Base-by-base conservation (phyloP, 169 alveolate species). In the Plasmodium gaboni region DNA sequence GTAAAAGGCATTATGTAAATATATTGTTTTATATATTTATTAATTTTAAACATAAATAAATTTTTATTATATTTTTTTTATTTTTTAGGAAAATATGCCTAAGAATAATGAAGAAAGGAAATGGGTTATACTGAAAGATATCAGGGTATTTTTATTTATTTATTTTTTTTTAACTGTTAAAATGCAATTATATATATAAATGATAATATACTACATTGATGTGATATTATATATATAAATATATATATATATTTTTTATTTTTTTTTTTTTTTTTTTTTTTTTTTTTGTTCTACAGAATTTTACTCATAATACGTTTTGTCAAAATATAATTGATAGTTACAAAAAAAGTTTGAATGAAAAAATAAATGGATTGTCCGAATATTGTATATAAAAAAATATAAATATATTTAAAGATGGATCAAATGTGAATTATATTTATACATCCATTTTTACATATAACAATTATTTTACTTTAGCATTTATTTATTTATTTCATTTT, bases 51-150 rank as follows among this genome's bases (percentile, higher is more conserved):
- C 19, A 55, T 51, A n/a, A 51, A 10, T 51, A 17, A 55, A 17
- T 55, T 17, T 17, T 15, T 55, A 55, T 55, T 55, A 55, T 22
- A 32, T 17, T 80, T 19, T 50, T 38, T 59, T 24, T 12, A 53
- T 50, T 67, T 51, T 15, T 3, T 67, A 80, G 90, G 80, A 80
- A 80, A 80, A 80, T 80, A 28, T 38, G 24, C 28, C 28, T 32
- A 70, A 10, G n/a, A 55, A 48, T 22, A n/a, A 67, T 19, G 83
- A 80, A 38, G 83, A 80, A 51, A 17, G 48, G 26, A 59, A 4
- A 53, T 80, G 90, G 90, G 57, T 80, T 44, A 80, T 67, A 46
- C 28, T 87, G 55, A 78, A 87, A 26, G 85, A 87, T 44, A 87
- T 74, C 51, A 72, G 61, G 88, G 86, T 87, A 68, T 22, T 28